These are phyloP conservation scores for Paraconiothyrium brasiliense DNA, from an alignment of 2,329 filamentous ascomycete genomes.

Conservation along the genomic window DNA sequence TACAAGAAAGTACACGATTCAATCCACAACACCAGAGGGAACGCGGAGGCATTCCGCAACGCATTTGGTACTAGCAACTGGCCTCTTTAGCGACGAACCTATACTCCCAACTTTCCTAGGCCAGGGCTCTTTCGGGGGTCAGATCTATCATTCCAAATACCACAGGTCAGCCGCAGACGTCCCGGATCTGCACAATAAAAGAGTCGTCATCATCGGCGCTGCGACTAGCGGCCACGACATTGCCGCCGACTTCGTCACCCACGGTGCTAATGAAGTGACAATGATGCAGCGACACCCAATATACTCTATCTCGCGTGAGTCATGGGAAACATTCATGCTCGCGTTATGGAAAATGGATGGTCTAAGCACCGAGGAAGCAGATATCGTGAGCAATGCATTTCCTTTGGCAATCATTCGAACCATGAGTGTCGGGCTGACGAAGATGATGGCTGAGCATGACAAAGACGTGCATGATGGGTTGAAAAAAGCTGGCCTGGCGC, in stretches of 20 bases:
- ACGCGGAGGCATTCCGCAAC: background rate
- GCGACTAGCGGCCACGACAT: background rate
- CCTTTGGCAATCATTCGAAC: background rate
- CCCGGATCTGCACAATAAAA: background rate
- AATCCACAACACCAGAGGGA: background rate
- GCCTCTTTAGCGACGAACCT: background rate
- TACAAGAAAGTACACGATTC: background rate
- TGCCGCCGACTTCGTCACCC: background rate
- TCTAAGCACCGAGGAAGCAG: background rate
- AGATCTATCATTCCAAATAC: background rate
- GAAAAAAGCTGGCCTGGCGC: background rate
- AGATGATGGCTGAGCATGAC: background rate
- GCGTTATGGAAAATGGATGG: background rate
- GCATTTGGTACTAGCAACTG: background rate
- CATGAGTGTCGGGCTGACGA: background rate
- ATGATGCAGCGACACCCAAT: background rate
- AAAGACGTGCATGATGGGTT: background rate
- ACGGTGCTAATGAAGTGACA: background rate
- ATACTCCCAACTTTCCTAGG: background rate
- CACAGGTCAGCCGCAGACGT: background rate
- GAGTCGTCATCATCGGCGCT: background rate
- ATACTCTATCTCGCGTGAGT: background rate
- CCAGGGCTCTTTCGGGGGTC: background rate
- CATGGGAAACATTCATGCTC: background rate
- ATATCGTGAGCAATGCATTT: background rate